Percentiles rank a stretch among this genome's conserved stretches.
Evolutionary conservation across 2,329 filamentous ascomycete species (phyloP).

Genomic region (Coniochaeta sp.): DNA sequence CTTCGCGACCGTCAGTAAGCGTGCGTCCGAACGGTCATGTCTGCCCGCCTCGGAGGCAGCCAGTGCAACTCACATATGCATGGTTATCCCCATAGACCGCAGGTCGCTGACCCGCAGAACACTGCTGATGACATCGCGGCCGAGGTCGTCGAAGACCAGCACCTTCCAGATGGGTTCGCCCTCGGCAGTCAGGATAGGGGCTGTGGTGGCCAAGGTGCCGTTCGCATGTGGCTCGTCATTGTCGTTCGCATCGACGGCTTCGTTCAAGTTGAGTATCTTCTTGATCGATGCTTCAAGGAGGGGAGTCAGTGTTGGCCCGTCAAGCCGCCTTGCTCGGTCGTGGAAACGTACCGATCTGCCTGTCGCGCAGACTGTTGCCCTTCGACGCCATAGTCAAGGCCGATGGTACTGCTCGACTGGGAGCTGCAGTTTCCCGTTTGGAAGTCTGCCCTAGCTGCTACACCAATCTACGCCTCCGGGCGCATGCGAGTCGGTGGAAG

Average conservation of each 20-base stretch:
- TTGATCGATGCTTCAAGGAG: constrained; percentile 69
- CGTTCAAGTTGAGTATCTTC: constrained; percentile 92
- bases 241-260: constrained; percentile 53
- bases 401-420: constrained; percentile 1
- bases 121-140: constrained; percentile 93
- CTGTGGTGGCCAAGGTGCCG: constrained; percentile 59
- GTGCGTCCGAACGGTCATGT: background rate
- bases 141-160: constrained; percentile 84
- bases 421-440: constrained; percentile 3
- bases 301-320: background rate
- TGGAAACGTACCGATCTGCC: constrained; percentile 36
- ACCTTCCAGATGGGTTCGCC: constrained; percentile 98
- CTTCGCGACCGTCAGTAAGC: constrained; percentile 29
- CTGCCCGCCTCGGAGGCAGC: no score
- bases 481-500: background rate
- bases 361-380: constrained; percentile 40
- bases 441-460: constrained; percentile 3
- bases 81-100: constrained; percentile 88
- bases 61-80: constrained; percentile 73
- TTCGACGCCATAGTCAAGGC: constrained; percentile 35
- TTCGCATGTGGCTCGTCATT: constrained; percentile 58
- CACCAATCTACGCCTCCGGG: constrained; percentile 2
- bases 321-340: background rate
- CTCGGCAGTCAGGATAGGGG: constrained; percentile 77
- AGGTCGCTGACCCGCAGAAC: constrained; percentile 91